These are phyloP conservation scores for Hondaea fermentalgiana DNA, from an alignment of 108 stramenopile species.

Conservation along the genomic window DNA sequence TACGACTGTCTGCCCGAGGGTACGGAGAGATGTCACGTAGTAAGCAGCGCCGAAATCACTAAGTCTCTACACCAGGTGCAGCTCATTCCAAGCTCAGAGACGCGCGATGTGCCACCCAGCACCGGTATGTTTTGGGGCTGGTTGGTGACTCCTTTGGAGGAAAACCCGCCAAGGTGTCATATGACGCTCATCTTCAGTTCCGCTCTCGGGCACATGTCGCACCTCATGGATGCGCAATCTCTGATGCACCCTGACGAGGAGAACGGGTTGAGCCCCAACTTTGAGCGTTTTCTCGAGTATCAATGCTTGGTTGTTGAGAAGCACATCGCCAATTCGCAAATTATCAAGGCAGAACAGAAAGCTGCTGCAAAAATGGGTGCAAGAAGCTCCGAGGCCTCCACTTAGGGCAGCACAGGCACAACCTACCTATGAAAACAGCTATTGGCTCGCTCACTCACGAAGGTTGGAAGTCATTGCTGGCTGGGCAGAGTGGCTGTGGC, in stretches of 20 bases:
- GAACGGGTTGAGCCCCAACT: background rate
- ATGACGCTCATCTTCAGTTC: background rate
- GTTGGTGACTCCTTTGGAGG: background rate
- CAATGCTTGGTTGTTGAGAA: background rate
- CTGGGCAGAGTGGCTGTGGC: too few species aligned
- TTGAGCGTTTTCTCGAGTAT: background rate
- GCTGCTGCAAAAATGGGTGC: too few species aligned
- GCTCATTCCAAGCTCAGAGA: background rate
- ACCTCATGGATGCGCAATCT: background rate
- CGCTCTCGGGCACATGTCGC: background rate
- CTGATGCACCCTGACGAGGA: background rate
- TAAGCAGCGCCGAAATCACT: background rate
- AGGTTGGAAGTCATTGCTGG: too few species aligned
- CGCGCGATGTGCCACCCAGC: background rate
- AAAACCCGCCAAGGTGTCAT: background rate
- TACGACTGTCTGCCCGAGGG: background rate
- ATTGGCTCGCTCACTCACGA: too few species aligned
- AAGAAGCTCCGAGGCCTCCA: too few species aligned
- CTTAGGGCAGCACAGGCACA: too few species aligned
- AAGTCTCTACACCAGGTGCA: background rate
- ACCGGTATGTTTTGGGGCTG: background rate
- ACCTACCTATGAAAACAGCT: too few species aligned
- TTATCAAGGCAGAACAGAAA: too few species aligned
- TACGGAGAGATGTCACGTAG: background rate
- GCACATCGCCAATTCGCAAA: too few species aligned